These are phyloP conservation scores for Schizophyllum amplum DNA, from an alignment of 1,284 basidiomycete species.

Conservation along the genomic window DNA sequence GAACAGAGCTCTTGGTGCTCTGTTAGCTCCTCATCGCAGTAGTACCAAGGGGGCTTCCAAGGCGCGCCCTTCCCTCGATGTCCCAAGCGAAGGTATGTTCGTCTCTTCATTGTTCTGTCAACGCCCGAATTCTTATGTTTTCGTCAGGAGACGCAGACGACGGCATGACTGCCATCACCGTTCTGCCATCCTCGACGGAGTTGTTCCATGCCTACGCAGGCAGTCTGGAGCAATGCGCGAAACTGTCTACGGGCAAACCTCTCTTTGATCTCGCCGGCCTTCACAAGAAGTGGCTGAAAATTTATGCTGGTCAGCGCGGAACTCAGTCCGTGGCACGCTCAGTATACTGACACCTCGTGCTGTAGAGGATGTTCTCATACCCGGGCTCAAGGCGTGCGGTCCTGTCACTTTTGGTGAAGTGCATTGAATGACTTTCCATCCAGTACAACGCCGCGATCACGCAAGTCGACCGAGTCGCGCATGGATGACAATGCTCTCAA, in stretches of 20 bases:
- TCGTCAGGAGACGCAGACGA: slow-evolving; percentile 33
- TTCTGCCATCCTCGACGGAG: slow-evolving; percentile 92
- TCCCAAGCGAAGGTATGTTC: slow-evolving; percentile 16
- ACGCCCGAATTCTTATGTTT: slow-evolving; percentile 6
- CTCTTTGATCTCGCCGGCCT: slow-evolving; percentile 73
- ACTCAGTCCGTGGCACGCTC: not conserved
- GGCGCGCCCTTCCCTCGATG: slow-evolving; percentile 63
- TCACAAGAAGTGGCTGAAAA: slow-evolving; percentile 89
- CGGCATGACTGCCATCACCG: slow-evolving; percentile 47
- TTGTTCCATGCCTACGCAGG: slow-evolving; percentile 97
- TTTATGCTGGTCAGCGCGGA: slow-evolving; percentile 72
- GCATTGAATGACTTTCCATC: not conserved
- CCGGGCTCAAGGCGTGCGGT: slow-evolving; percentile 58
- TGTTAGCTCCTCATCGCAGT: slow-evolving; percentile 75
- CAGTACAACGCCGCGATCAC: slow-evolving; percentile 34
- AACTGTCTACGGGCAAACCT: slow-evolving; percentile 74
- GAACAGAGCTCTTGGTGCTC: slow-evolving; percentile 64
- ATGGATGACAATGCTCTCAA: slow-evolving; percentile 68
- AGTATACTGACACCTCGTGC: slow-evolving; percentile 3
- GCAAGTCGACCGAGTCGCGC: slow-evolving; percentile 72
- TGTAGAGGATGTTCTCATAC: slow-evolving; percentile 77
- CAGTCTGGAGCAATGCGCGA: slow-evolving; percentile 89
- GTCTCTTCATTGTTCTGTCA: not conserved
- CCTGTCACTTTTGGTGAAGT: not conserved
- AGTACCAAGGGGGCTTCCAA: slow-evolving; percentile 29